Base-by-base conservation (phyloP, 164 flowering plant genomes). In the Umbilicus rupestris region DNA sequence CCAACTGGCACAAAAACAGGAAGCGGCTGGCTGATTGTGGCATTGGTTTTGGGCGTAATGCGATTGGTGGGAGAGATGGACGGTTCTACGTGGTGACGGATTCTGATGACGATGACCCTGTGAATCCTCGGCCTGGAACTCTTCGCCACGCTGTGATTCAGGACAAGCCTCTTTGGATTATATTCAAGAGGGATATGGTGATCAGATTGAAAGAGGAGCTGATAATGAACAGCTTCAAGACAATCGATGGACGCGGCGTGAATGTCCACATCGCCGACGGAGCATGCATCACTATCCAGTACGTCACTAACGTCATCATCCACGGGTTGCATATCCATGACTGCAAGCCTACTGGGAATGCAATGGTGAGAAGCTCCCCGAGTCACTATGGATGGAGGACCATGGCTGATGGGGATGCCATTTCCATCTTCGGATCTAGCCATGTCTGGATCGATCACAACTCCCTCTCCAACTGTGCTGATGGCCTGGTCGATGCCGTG, bases 381-480 rank as follows among this genome's bases (percentile, higher is more conserved):
- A 41, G 68, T 4, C 90, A 85, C 66, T 82, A 67, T 57, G 90
- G 90, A 12, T 85, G 86, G 87, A 79, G 90, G 70, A 81, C 87
- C 2, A 82, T 82, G 81, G 84, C 90, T 9, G 90, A 85, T 73
- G 90, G 90, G 16, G 98, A 93, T 74, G 98, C 78, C 20, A 63
- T 93, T 58, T 90, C 97, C 35, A 88, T 93, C 29, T 90, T 90
- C 47, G 94, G 96, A 15, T 80, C 97, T 24, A 90, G 97, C 72
- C 98, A 94, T 66, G 75, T 94, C 3, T 94, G 98, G 98, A 82
- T 94, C 30, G 98, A 94, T 76, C 98, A 94, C 80, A 82, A 82
- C 65, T 93, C 98, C 0, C 87, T 93, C 50, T 87, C 96, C 37
- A 70, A 81, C 47, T 93, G 98, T 65, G 93, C 97, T 7, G 98